Evolutionary conservation across 2,329 filamentous ascomycete genomes (phyloP).

Genomic region (Metarhizium robertsii): DNA sequence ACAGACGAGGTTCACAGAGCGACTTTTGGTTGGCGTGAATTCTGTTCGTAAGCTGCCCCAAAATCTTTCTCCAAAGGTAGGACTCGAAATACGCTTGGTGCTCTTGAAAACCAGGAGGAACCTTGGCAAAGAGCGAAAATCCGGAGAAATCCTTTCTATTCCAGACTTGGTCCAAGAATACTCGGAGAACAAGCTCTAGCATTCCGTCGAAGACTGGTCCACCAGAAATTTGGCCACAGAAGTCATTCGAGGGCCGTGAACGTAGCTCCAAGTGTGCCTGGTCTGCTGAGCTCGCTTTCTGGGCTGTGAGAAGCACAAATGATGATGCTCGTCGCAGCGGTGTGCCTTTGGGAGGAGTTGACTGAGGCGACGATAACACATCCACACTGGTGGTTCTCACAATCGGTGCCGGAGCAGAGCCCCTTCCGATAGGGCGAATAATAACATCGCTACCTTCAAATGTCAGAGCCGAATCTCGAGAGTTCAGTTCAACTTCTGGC

Average conservation of each 20-base stretch:
- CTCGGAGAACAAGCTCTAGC: constrained; percentile 64
- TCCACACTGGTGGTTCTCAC: constrained; percentile 59
- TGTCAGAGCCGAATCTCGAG: constrained; percentile 67
- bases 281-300: constrained; percentile 38
- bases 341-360: constrained; percentile 42
- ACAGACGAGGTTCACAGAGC: constrained; percentile 69
- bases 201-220: constrained; percentile 68
- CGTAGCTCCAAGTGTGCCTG: constrained; percentile 2
- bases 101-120: constrained; percentile 86
- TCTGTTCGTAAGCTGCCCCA: constrained; percentile 59
- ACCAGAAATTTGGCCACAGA: constrained; percentile 39
- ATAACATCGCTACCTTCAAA: constrained; percentile 83
- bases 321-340: constrained; percentile 75
- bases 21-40: constrained; percentile 64
- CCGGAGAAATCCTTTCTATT: constrained; percentile 84
- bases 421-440: constrained; percentile 57
- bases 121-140: constrained; percentile 75
- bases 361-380: constrained; percentile 38
- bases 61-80: constrained; percentile 67
- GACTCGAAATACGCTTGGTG: constrained; percentile 95
- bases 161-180: constrained; percentile 81
- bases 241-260: neutral
- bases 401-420: constrained; percentile 56
- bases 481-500: constrained; percentile 79
- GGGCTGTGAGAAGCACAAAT: constrained; percentile 77